Conservation (phyloP, 768 basidiomycete genomes). For the Gymnopilus junonius region DNA sequence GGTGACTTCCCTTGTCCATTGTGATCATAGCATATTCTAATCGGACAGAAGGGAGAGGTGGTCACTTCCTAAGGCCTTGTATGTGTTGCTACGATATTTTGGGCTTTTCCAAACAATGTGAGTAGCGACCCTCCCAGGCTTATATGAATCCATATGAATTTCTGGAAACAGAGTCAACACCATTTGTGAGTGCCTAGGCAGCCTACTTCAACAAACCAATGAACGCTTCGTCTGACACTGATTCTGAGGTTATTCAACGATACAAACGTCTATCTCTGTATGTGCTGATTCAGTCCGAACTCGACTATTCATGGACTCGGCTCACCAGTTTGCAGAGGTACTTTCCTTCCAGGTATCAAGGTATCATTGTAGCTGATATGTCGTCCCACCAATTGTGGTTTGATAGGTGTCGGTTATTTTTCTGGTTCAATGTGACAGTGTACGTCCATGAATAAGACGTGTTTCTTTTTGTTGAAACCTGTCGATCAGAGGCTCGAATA, state of each 20-base stretch:
- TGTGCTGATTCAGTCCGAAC: background rate
- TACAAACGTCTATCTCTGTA: background rate
- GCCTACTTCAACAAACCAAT: background rate
- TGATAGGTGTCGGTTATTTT: background rate
- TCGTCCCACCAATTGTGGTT: background rate
- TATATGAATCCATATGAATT: background rate
- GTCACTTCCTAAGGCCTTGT: conserved; percentile 1
- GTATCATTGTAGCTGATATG: background rate
- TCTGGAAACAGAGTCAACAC: background rate
- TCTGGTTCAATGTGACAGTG: background rate
- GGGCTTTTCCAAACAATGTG: conserved; percentile 2
- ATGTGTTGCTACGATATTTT: conserved; percentile 3
- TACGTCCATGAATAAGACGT: background rate
- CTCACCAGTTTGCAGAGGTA: background rate
- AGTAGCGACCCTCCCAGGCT: background rate
- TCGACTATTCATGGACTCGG: background rate
- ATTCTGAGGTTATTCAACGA: background rate
- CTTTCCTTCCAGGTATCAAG: background rate
- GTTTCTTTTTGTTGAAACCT: background rate
- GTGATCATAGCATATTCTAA: background rate
- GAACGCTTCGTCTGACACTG: background rate
- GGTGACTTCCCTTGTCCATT: background rate
- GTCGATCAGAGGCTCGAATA: background rate
- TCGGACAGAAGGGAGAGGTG: background rate
- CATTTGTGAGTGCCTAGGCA: background rate